These are phyloP conservation scores for Fomitopsis serialis DNA, from an alignment of 768 basidiomycete species.

Conservation along the genomic window DNA sequence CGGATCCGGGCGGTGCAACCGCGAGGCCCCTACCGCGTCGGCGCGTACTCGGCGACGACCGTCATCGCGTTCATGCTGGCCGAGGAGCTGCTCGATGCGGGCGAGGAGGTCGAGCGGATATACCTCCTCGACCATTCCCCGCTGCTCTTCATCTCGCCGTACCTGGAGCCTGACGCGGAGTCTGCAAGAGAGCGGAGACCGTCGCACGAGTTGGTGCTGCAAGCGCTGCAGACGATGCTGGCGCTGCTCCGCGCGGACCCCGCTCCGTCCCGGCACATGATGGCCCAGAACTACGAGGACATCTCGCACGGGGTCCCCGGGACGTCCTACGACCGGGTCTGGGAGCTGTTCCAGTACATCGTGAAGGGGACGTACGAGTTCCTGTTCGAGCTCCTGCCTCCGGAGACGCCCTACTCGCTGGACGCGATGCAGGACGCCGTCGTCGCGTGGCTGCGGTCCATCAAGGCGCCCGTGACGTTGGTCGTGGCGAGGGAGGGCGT, in stretches of 20 bases:
- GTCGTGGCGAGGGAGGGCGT: too few relatives aligned
- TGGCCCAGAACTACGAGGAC: background rate
- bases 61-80: background rate
- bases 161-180: background rate
- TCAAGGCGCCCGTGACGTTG: too few relatives aligned
- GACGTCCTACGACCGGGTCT: background rate
- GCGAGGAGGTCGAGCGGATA: background rate
- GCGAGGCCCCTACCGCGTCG: background rate
- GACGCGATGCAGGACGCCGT: too few relatives aligned
- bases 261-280: background rate
- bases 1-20: background rate
- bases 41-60: background rate
- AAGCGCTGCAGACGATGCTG: background rate
- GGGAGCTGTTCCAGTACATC: background rate
- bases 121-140: background rate
- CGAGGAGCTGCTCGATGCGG: background rate
- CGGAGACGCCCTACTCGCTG: background rate
- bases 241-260: background rate
- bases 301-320: background rate
- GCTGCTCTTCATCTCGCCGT: background rate
- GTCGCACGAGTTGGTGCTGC: background rate
- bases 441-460: too few relatives aligned
- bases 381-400: background rate
- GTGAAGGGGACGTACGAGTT: background rate
- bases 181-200: background rate